These are phyloP conservation scores for Podospora pseudocomata DNA, from an alignment of 495 filamentous ascomycete species.

Conservation along the genomic window DNA sequence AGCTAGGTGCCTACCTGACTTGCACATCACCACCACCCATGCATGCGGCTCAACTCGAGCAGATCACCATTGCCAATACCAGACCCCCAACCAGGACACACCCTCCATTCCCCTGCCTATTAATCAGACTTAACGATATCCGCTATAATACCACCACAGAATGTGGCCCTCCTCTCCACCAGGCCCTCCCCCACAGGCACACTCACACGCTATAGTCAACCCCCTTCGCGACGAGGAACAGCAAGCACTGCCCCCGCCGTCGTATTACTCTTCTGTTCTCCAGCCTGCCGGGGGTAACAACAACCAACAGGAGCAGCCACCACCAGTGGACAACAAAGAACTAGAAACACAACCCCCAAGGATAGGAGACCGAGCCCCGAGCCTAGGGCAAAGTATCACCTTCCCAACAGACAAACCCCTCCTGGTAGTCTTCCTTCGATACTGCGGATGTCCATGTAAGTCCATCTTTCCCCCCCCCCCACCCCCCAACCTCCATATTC, in stretches of 20 bases:
- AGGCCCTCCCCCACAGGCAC: no score
- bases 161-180: neutral
- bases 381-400: slow-evolving; percentile 24
- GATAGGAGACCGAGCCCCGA: slow-evolving; percentile 48
- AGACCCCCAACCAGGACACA: no score
- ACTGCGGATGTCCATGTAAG: slow-evolving; percentile 61
- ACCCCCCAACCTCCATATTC: neutral
- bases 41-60: no score
- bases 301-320: neutral
- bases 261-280: neutral
- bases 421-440: slow-evolving; percentile 56
- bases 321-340: neutral
- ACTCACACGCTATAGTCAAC: neutral
- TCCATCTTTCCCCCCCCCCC: neutral
- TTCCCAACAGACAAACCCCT: slow-evolving; percentile 48
- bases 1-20: no score
- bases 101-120: no score
- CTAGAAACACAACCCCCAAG: slow-evolving; percentile 34
- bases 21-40: no score
- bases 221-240: neutral
- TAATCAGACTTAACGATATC: no score
- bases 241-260: neutral
- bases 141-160: neutral
- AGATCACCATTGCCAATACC: no score
- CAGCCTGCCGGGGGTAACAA: neutral